phyloP scores from a whole-genome alignment of 2,329 filamentous ascomycete genomes.

The Neopestalotiopsis clavispora region DNA sequence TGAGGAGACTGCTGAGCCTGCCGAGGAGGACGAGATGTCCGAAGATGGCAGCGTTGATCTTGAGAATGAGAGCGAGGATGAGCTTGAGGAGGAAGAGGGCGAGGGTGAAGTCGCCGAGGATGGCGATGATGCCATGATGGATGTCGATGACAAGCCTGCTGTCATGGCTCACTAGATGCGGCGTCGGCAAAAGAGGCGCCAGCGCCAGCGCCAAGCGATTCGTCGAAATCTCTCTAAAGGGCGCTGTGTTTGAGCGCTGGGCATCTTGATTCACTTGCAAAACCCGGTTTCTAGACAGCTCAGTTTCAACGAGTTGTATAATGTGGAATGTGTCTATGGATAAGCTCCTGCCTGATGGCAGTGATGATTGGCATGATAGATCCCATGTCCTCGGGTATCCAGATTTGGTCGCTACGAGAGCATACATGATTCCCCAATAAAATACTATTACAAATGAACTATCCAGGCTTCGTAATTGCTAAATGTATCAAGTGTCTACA shows the following conservation, averaged over 20 bases:
- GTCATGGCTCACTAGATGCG: conserved; percentile 30
- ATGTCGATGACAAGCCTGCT: conserved; percentile 41
- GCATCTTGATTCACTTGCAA: conserved; percentile 4
- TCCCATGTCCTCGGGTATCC: conserved; percentile 1
- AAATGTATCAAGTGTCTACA: background rate
- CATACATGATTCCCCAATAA: conserved; percentile 10
- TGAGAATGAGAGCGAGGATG: conserved; percentile 71
- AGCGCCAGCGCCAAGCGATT: too few relatives aligned
- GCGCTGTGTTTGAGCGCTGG: background rate
- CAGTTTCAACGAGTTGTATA: background rate
- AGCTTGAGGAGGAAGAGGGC: conserved; percentile 61
- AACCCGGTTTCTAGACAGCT: background rate
- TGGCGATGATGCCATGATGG: conserved; percentile 50
- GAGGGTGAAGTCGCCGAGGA: conserved; percentile 33
- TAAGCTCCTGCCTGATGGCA: background rate
- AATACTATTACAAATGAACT: background rate
- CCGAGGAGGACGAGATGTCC: conserved; percentile 67
- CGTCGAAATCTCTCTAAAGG: background rate
- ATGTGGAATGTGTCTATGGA: conserved; percentile 1
- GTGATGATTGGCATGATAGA: conserved; percentile 14
- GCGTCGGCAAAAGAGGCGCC: too few relatives aligned
- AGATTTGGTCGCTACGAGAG: background rate
- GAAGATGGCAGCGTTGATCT: conserved; percentile 75
- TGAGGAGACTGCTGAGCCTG: conserved; percentile 47
- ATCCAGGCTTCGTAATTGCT: background rate